These are phyloP conservation scores for Friedmanniomyces simplex DNA, from an alignment of 495 filamentous ascomycete species.

Conservation along the genomic window DNA sequence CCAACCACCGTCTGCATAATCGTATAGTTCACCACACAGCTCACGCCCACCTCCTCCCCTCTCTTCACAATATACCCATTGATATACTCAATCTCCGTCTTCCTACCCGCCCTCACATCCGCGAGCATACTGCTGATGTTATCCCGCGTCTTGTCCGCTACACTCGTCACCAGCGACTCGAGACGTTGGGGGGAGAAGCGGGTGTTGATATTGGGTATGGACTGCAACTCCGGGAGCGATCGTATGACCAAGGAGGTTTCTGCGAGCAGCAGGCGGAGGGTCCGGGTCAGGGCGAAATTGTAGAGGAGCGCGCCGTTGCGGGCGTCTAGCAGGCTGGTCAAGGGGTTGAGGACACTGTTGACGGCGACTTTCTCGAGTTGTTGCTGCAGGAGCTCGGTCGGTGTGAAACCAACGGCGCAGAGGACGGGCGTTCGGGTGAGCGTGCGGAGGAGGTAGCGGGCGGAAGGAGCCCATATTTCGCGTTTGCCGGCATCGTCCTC, in stretches of 20 bases:
- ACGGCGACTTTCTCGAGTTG: constrained; percentile 75
- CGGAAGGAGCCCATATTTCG: constrained; percentile 20
- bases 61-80: constrained; percentile 72
- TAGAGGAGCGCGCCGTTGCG: constrained; percentile 64
- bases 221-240: constrained; percentile 56
- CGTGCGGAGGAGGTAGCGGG: constrained; percentile 32
- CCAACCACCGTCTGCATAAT: constrained; percentile 51
- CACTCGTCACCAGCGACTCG: constrained; percentile 43
- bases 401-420: constrained; percentile 34
- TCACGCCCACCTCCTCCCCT: constrained; percentile 56
- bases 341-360: constrained; percentile 70
- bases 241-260: constrained; percentile 56
- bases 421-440: constrained; percentile 33
- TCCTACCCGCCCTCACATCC: constrained; percentile 51
- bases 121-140: constrained; percentile 77
- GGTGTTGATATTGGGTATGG: constrained; percentile 44
- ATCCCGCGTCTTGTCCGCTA: constrained; percentile 49
- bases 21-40: constrained; percentile 57
- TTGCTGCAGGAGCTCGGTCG: constrained; percentile 43
- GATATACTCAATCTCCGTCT: constrained; percentile 72
- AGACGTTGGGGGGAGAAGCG: constrained; percentile 49
- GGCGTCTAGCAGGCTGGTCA: constrained; percentile 63
- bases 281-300: constrained; percentile 44
- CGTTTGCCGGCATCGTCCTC: constrained; percentile 5
- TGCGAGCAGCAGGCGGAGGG: constrained; percentile 52